Conservation (phyloP, 2,329 filamentous ascomycete genomes). For the Talaromyces rugulosus region DNA sequence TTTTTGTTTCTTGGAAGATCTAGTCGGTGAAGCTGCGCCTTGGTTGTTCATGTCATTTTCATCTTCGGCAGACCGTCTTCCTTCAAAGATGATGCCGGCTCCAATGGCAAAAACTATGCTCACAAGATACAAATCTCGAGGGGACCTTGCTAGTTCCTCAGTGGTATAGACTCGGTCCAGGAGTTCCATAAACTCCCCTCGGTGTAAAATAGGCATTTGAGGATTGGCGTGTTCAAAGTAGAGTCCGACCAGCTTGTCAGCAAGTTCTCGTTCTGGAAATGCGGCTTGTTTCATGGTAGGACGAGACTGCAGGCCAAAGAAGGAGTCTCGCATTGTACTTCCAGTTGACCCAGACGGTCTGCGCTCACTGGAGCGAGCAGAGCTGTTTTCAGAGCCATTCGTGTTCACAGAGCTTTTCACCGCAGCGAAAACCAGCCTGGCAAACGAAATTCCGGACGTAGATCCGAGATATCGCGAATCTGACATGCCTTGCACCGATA, state of each 20-base stretch:
- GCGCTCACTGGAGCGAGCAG: constrained; percentile 56
- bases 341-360: constrained; percentile 53
- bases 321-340: constrained; percentile 88
- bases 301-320: constrained; percentile 92
- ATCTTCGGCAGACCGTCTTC: constrained; percentile 29
- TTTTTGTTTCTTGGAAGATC: constrained; percentile 47
- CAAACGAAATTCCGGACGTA: constrained; percentile 88
- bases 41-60: constrained; percentile 15
- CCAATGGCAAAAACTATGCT: constrained; percentile 98
- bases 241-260: constrained; percentile 66
- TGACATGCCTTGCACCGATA: constrained; percentile 71
- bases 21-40: constrained; percentile 22
- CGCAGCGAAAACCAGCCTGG: constrained; percentile 87
- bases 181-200: constrained; percentile 82
- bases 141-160: constrained; percentile 62
- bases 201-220: constrained; percentile 88
- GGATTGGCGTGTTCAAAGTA: constrained; percentile 97
- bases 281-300: constrained; percentile 79
- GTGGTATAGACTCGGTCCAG: constrained; percentile 76
- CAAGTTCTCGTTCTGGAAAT: constrained; percentile 76
- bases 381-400: constrained; percentile 59
- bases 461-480: constrained; percentile 80
- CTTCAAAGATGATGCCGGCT: constrained; percentile 79
- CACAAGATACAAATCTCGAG: constrained; percentile 83
- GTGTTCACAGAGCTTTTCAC: constrained; percentile 70